Evolutionary conservation across 2,329 filamentous ascomycete species (phyloP).

Genomic region (Paramyrothecium sp.): DNA sequence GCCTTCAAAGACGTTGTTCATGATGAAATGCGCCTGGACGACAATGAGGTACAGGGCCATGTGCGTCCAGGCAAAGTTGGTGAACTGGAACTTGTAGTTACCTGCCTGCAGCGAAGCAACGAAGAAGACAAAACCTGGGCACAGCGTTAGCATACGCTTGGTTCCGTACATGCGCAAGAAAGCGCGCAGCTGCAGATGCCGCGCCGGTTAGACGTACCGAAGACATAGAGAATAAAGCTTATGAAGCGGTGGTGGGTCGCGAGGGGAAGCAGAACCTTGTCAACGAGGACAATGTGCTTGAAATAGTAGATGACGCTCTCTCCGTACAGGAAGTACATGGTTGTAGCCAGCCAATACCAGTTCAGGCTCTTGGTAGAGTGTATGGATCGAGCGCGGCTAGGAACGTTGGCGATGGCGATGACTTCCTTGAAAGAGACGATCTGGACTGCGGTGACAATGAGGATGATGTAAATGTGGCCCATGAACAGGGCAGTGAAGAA

Average conservation of each 20-base stretch:
- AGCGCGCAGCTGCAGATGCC: not conserved
- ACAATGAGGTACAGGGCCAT: constrained; percentile 99
- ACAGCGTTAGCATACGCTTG: constrained; percentile 11
- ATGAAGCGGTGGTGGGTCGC: constrained; percentile 98
- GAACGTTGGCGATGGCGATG: constrained; percentile 94
- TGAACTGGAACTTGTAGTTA: constrained; percentile 98
- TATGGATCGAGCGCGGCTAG: constrained; percentile 84
- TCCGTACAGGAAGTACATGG: constrained; percentile 99
- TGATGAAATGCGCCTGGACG: constrained; percentile 97
- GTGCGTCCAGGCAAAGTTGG: constrained; percentile 98
- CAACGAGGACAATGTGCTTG: constrained; percentile 95
- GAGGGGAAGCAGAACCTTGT: constrained; percentile 87
- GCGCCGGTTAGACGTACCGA: constrained; percentile 61
- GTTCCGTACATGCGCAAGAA: not conserved
- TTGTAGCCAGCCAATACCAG: constrained; percentile 98
- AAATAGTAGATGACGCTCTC: constrained; percentile 99
- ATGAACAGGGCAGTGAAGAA: constrained; percentile 94
- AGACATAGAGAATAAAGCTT: constrained; percentile 96
- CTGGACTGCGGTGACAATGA: constrained; percentile 88
- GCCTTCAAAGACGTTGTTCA: constrained; percentile 99
- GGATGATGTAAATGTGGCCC: constrained; percentile 96
- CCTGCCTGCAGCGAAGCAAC: constrained; percentile 92
- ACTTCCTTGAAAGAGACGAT: constrained; percentile 99
- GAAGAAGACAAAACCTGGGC: constrained; percentile 91
- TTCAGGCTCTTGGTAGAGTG: constrained; percentile 95